A percentile compares a stretch with the other conserved stretches of the same genome.
phyloP scores from a whole-genome alignment of 371 early-diverging fungal species.

The Vairimorpha apis region DNA sequence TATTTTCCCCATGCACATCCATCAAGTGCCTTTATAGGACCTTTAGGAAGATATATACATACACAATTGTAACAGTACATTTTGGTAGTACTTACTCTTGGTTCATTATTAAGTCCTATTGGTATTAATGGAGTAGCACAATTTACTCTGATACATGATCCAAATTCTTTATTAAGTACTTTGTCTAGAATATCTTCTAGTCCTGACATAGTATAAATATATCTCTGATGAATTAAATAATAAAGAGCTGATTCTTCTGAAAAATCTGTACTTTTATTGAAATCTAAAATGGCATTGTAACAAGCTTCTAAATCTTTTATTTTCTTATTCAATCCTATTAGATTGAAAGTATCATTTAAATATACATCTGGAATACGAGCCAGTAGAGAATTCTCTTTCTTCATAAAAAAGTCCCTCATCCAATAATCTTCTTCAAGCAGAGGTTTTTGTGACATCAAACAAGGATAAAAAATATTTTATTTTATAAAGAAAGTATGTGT shows the following conservation, averaged over 20 bases:
- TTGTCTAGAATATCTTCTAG: slow-evolving; percentile 69
- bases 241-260: slow-evolving; percentile 64
- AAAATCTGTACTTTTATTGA: background rate
- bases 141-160: slow-evolving; percentile 79
- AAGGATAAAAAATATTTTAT: too few relatives aligned
- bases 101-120: slow-evolving; percentile 73
- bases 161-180: slow-evolving; percentile 74
- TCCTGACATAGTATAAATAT: slow-evolving; percentile 65
- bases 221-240: slow-evolving; percentile 68
- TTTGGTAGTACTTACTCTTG: slow-evolving; percentile 67
- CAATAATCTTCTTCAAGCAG: slow-evolving; percentile 31
- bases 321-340: slow-evolving; percentile 72
- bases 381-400: slow-evolving; percentile 49
- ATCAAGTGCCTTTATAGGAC: slow-evolving; percentile 70
- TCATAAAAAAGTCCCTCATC: slow-evolving; percentile 53
- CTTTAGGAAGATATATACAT: slow-evolving; percentile 75
- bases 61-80: slow-evolving; percentile 69
- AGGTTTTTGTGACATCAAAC: too few relatives aligned
- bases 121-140: slow-evolving; percentile 77
- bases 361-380: slow-evolving; percentile 53
- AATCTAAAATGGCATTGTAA: slow-evolving; percentile 69
- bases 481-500: too few relatives aligned
- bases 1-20: slow-evolving; percentile 92
- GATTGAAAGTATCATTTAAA: slow-evolving; percentile 74
- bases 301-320: slow-evolving; percentile 74